Percentiles rank a stretch among this genome's conserved stretches.
Evolutionary conservation across 495 filamentous ascomycete genomes (phyloP).

Genomic region (Thermothielavioides terrestris): DNA sequence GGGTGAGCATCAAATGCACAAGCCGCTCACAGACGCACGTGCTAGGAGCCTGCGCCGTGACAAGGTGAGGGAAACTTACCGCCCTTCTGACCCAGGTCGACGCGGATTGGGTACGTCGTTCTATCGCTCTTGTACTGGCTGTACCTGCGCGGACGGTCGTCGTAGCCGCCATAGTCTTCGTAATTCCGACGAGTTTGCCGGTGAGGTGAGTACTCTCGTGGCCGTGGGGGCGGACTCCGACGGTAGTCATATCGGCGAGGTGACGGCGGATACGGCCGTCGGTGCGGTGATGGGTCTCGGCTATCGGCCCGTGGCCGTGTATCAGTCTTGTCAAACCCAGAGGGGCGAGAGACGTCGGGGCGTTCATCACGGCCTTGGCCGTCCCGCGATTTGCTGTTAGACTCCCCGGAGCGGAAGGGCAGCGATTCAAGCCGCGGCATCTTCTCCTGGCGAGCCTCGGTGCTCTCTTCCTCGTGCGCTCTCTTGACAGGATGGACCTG

Average conservation of each 20-base stretch:
- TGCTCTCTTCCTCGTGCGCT: background rate
- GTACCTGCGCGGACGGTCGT: constrained; percentile 11
- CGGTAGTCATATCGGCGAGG: constrained; percentile 9
- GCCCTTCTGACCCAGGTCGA: background rate
- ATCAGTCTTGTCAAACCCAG: background rate
- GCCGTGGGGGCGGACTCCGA: constrained; percentile 14
- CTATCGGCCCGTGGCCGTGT: too few relatives aligned
- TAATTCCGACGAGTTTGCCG: constrained; percentile 9
- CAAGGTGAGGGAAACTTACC: background rate
- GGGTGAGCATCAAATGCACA: too few relatives aligned
- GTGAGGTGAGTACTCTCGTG: constrained; percentile 13
- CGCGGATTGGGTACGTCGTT: background rate
- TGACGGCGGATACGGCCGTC: constrained; percentile 11
- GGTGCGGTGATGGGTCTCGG: constrained; percentile 6
- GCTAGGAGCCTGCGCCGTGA: too few relatives aligned
- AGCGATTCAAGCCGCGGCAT: background rate
- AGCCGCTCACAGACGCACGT: too few relatives aligned
- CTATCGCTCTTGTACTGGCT: constrained; percentile 8
- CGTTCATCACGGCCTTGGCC: background rate
- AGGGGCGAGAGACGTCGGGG: too few relatives aligned
- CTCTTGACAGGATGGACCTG: constrained; percentile 3
- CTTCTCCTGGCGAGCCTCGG: constrained; percentile 5
- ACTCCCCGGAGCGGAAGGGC: background rate
- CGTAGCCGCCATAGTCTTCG: constrained; percentile 15
- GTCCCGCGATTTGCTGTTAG: background rate